Conservation (phyloP, 139 green algal genomes). For the Micromonas commoda region DNA sequence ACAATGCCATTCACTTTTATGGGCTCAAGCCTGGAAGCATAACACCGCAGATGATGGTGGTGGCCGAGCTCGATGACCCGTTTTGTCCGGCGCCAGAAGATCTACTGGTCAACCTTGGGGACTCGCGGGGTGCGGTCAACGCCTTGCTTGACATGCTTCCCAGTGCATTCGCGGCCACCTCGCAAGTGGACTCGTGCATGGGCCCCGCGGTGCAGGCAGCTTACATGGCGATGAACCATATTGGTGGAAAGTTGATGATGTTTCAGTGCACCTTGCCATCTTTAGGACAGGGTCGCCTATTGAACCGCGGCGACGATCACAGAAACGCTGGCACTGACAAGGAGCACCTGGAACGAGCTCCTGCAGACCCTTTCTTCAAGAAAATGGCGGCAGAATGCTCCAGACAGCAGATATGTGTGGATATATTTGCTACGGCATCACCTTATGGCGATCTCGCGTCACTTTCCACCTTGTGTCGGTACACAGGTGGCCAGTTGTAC, state of each 20-base stretch:
- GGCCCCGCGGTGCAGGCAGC: conserved; percentile 87
- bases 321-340: conserved; percentile 26
- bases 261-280: conserved; percentile 75
- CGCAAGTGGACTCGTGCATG: conserved; percentile 64
- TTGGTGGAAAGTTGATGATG: conserved; percentile 92
- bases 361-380: conserved; percentile 95
- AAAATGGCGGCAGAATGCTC: conserved; percentile 83
- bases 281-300: conserved; percentile 46
- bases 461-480: conserved; percentile 73
- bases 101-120: conserved; percentile 84
- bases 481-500: conserved; percentile 90
- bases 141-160: conserved; percentile 78
- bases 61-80: conserved; percentile 77
- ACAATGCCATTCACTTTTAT: conserved; percentile 86
- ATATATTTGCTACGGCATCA: conserved; percentile 53
- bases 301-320: conserved; percentile 33
- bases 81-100: conserved; percentile 85
- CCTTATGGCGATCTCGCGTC: conserved; percentile 55
- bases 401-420: conserved; percentile 58
- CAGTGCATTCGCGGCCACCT: conserved; percentile 46
- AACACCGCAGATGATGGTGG: conserved; percentile 78
- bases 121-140: conserved; percentile 67
- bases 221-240: conserved; percentile 75
- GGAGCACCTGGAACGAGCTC: conserved; percentile 68
- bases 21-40: conserved; percentile 57